phyloP scores from a whole-genome alignment of 495 filamentous ascomycete genomes.

The Talaromyces nanjingensis region DNA sequence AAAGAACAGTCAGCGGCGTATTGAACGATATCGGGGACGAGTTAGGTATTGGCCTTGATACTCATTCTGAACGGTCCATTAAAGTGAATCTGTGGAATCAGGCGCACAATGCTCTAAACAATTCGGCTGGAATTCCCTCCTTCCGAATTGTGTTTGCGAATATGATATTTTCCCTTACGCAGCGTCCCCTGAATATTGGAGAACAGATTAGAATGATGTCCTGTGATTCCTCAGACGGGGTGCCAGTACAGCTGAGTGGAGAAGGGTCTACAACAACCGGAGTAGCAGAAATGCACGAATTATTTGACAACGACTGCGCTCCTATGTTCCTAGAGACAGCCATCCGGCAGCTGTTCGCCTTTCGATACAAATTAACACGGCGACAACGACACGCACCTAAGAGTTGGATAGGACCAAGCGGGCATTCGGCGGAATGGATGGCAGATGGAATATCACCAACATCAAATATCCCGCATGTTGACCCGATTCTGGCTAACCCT shows the following conservation, averaged over 20 bases:
- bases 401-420: no score
- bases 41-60: background rate
- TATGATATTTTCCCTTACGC: slow-evolving; percentile 39
- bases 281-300: no score
- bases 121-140: slow-evolving; percentile 28
- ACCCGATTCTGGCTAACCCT: slow-evolving; percentile 13
- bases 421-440: no score
- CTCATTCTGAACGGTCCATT: slow-evolving; percentile 25
- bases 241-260: no score
- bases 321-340: slow-evolving; percentile 32
- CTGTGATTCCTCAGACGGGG: no score
- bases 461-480: background rate
- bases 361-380: slow-evolving; percentile 22
- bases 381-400: slow-evolving; percentile 12
- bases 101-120: slow-evolving; percentile 29
- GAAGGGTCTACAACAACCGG: no score
- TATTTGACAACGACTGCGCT: slow-evolving; percentile 22
- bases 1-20: slow-evolving; percentile 6
- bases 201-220: no score
- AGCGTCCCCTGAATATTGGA: slow-evolving; percentile 22
- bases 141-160: slow-evolving; percentile 38
- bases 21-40: slow-evolving; percentile 1
- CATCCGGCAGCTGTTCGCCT: slow-evolving; percentile 23
- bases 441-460: no score
- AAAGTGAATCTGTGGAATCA: slow-evolving; percentile 36